Conservation (phyloP, 345 rosid genomes). For the Syzygium aromaticum region DNA sequence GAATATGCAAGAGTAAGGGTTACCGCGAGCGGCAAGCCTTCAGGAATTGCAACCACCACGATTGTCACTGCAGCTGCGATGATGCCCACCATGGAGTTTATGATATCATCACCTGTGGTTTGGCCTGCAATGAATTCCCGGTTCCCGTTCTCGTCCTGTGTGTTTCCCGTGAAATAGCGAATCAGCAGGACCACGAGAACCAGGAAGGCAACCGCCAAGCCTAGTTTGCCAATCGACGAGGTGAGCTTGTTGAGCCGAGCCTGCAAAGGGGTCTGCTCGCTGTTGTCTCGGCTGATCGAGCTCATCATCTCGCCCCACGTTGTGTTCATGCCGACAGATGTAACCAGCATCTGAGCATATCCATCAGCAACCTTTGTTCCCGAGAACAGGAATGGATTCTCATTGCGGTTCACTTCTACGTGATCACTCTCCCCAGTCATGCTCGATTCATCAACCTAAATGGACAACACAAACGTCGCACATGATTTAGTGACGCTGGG, state of each 20-base stretch:
- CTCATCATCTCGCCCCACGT: slow-evolving; percentile 83
- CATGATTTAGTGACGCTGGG: not conserved
- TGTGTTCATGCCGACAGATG: slow-evolving; percentile 66
- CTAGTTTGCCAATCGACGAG: slow-evolving; percentile 53
- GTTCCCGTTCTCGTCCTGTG: slow-evolving; percentile 38
- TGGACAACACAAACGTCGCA: not conserved
- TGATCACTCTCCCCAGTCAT: slow-evolving; percentile 60
- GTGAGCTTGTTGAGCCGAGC: slow-evolving; percentile 56
- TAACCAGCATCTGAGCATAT: slow-evolving; percentile 46
- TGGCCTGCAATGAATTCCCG: slow-evolving; percentile 29
- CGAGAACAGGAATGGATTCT: slow-evolving; percentile 46
- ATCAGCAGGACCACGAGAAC: slow-evolving; percentile 51
- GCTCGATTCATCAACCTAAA: slow-evolving; percentile 41
- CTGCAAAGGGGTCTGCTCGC: slow-evolving; percentile 64
- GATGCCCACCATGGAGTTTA: slow-evolving; percentile 49
- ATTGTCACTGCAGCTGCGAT: slow-evolving; percentile 69
- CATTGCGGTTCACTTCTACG: slow-evolving; percentile 25
- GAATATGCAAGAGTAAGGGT: slow-evolving; percentile 73
- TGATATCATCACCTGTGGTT: slow-evolving; percentile 38
- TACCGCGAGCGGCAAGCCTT: slow-evolving; percentile 76
- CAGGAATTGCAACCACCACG: slow-evolving; percentile 74
- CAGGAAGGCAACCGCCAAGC: slow-evolving; percentile 59
- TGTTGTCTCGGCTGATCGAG: slow-evolving; percentile 28
- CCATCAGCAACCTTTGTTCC: slow-evolving; percentile 59
- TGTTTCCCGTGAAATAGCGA: slow-evolving; percentile 68